These are phyloP conservation scores for Lodderomyces parapsilosis DNA, from an alignment of 1,139 yeast genomes.

Conservation along the genomic window DNA sequence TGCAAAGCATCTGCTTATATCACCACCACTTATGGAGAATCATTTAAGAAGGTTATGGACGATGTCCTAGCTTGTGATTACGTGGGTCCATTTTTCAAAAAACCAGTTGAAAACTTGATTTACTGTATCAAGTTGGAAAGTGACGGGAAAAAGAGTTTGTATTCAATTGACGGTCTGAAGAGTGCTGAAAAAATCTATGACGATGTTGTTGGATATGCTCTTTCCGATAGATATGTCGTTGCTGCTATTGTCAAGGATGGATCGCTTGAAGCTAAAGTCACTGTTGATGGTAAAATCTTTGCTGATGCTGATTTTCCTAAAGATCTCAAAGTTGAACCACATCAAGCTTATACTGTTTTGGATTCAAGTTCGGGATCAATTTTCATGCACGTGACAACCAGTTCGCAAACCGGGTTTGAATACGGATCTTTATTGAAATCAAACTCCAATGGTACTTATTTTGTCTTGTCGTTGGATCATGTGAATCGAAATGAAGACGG, in stretches of 20 bases:
- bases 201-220: slow-evolving; percentile 39
- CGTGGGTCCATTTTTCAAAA: slow-evolving; percentile 52
- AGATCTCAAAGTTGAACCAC: slow-evolving; percentile 57
- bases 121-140: slow-evolving; percentile 49
- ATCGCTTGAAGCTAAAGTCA: slow-evolving; percentile 64
- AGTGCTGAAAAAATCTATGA: slow-evolving; percentile 25
- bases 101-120: slow-evolving; percentile 49
- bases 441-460: slow-evolving; percentile 94
- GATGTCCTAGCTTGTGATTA: slow-evolving; percentile 65
- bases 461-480: slow-evolving; percentile 64
- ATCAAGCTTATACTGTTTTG: slow-evolving; percentile 82
- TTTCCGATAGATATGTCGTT: slow-evolving; percentile 59
- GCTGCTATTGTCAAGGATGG: slow-evolving; percentile 68
- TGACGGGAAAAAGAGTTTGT: slow-evolving; percentile 22
- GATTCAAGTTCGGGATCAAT: slow-evolving; percentile 75
- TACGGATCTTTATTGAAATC: slow-evolving; percentile 86
- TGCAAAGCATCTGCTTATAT: slow-evolving; percentile 61
- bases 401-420: slow-evolving; percentile 49
- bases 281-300: slow-evolving; percentile 77
- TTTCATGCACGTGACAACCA: slow-evolving; percentile 80
- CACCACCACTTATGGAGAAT: slow-evolving; percentile 62
- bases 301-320: slow-evolving; percentile 82
- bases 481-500: slow-evolving; percentile 78
- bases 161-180: slow-evolving; percentile 25
- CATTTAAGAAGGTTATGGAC: slow-evolving; percentile 53